phyloP scores from a whole-genome alignment of 169 alveolate genomes.

The Plasmodium ovale region DNA sequence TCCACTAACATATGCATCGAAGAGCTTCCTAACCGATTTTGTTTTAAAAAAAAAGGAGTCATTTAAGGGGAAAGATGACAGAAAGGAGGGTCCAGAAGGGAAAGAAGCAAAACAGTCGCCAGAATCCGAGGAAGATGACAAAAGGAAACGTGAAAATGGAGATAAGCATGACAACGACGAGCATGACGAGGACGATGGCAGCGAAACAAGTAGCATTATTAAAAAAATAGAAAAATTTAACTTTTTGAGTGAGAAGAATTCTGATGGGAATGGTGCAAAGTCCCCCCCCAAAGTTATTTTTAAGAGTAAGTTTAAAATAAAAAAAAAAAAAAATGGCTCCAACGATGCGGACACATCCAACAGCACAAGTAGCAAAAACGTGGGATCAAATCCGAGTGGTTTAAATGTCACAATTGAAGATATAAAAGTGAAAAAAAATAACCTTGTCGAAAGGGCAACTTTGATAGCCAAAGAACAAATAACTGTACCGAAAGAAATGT shows the following conservation, averaged over 20 bases:
- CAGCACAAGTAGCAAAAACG: background rate
- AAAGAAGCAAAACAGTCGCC: no score
- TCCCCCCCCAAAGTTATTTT: no score
- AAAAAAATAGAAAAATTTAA: background rate
- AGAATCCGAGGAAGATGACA: no score
- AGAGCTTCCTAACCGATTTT: no score
- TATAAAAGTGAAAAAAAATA: constrained; percentile 21
- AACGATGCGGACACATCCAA: background rate
- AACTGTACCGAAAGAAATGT: background rate
- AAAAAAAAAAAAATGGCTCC: background rate
- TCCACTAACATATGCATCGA: background rate
- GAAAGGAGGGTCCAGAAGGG: no score
- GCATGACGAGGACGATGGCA: no score
- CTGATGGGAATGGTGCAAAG: no score
- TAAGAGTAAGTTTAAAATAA: background rate
- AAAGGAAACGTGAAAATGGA: no score
- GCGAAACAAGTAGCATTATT: background rate
- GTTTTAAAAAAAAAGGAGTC: no score
- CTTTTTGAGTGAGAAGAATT: background rate
- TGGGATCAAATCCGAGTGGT: background rate
- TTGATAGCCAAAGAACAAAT: constrained; percentile 15
- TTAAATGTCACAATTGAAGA: background rate
- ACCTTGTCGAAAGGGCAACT: constrained; percentile 30
- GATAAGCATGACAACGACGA: no score
- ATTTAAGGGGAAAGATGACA: no score